phyloP scores from a whole-genome alignment of 805 yeast genomes.

The Starmerella floris region DNA sequence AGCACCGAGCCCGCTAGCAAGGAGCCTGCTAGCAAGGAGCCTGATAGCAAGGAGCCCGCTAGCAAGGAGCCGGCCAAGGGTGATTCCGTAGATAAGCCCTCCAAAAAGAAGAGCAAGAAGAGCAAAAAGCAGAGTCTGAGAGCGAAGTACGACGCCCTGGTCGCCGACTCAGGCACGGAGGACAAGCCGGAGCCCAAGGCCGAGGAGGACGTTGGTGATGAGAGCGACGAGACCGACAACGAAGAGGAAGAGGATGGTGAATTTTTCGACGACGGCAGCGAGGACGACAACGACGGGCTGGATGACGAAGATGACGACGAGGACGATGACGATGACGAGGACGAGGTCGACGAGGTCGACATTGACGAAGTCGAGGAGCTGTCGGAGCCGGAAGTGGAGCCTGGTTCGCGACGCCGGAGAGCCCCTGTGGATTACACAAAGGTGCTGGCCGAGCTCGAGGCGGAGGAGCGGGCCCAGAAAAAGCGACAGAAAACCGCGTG shows the following conservation, averaged over 20 bases:
- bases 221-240: constrained; percentile 27
- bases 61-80: too few relatives aligned
- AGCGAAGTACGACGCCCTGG: constrained; percentile 14
- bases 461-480: constrained; percentile 28
- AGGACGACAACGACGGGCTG: constrained; percentile 23
- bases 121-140: constrained; percentile 12
- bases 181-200: constrained; percentile 8
- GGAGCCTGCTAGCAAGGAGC: too few relatives aligned
- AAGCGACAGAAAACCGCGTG: not conserved
- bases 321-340: constrained; percentile 44
- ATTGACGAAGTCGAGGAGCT: constrained; percentile 30
- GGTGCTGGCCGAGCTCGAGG: constrained; percentile 58
- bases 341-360: constrained; percentile 31
- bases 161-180: constrained; percentile 17
- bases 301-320: constrained; percentile 48
- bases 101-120: constrained; percentile 8
- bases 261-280: constrained; percentile 30
- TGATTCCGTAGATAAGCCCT: too few relatives aligned
- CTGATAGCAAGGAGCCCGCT: not conserved
- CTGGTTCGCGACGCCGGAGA: constrained; percentile 77
- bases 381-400: constrained; percentile 68
- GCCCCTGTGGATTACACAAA: constrained; percentile 72
- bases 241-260: constrained; percentile 15
- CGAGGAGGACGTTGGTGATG: constrained; percentile 26
- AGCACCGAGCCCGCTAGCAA: too few relatives aligned